Base-by-base conservation (phyloP, 2,329 filamentous ascomycete species). In the Whalleya microplaca region DNA sequence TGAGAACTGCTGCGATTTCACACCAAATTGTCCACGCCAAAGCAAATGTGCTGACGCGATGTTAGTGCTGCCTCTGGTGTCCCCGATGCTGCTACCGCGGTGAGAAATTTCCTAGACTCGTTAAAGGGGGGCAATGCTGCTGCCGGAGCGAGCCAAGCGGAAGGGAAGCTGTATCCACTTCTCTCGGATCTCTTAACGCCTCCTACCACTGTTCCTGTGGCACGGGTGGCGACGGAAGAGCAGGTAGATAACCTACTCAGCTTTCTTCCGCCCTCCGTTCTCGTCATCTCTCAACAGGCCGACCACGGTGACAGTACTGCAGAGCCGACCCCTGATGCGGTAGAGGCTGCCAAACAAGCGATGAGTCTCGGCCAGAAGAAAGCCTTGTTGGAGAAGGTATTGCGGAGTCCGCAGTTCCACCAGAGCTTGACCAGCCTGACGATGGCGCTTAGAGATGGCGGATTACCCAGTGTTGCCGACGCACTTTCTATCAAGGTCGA, bases 41-140 rank as follows among this genome's bases (percentile, higher is more conserved):
- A 57, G 58, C 37, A 46, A 16, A 59, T 61, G 66, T 58, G 77
- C 81, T 83, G 74, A 84, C 76, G 63, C 68, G 62, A 63, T 72
- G 67, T 63, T 75, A 91, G 87, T 78, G 84, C 80, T 68, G 77
- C 81, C 63, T 80, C 83, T 66, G 80, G 82, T 57, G 78, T 80
- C 62, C 77, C 82, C 57, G 89, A 96, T 76, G 87, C 92, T 68
- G 87, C 88, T 54, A 83, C 86, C 41, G 86, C 91, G 59, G 91
- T 98, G 64, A 90, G 92, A 70, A 93, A 94, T 75, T 93, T 99
- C 73, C 83, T 98, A 66, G 85, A 89, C 59, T 96, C 94, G 3
- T 80, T 98, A 61, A 85, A 87, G 69, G 83, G 85, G 56, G 79
- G 80, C 14, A 12, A 12, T 12, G 32, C 32, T 29, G 72, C 78